Percentiles rank a stretch among this genome's conserved stretches.
phyloP scores from a whole-genome alignment of 495 filamentous ascomycete species.

The Penicillium cataractarum region DNA sequence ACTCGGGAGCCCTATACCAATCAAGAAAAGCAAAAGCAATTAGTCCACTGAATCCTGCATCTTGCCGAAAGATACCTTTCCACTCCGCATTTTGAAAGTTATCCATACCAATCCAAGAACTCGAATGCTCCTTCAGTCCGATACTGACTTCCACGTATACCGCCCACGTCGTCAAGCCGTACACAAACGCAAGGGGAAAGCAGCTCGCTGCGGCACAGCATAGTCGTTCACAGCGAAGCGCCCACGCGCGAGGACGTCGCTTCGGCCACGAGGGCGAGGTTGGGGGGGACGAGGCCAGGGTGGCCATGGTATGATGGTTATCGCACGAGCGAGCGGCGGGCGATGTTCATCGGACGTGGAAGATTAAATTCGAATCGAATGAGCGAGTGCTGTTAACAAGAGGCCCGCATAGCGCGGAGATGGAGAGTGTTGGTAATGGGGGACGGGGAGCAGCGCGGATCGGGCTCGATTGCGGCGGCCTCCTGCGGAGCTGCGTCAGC shows the following conservation, averaged over 20 bases:
- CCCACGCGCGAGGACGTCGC: conserved; percentile 61
- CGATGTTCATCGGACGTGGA: conserved; percentile 18
- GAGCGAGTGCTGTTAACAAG: conserved; percentile 5
- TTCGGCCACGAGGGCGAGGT: conserved; percentile 55
- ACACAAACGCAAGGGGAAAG: conserved; percentile 88
- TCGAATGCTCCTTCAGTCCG: conserved; percentile 60
- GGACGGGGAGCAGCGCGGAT: neutral
- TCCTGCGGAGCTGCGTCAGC: conserved; percentile 1
- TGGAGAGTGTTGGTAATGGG: neutral
- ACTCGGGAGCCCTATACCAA: conserved; percentile 39
- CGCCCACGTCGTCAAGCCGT: conserved; percentile 86
- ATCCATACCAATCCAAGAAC: conserved; percentile 68
- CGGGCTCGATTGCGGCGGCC: neutral
- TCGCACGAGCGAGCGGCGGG: conserved; percentile 14
- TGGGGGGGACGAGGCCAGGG: conserved; percentile 44
- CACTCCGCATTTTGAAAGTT: neutral
- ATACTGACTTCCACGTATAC: conserved; percentile 83
- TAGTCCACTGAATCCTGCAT: neutral
- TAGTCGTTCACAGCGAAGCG: conserved; percentile 76
- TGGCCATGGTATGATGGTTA: conserved; percentile 40
- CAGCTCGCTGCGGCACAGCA: conserved; percentile 82
- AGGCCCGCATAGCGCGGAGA: conserved; percentile 16
- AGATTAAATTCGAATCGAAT: neutral
- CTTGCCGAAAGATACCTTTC: neutral
- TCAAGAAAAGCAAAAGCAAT: neutral